Evolutionary conservation across 345 rosid genomes (phyloP), one percentile per base, ranked within the genome.

Genomic region (Brassica rapa): DNA sequence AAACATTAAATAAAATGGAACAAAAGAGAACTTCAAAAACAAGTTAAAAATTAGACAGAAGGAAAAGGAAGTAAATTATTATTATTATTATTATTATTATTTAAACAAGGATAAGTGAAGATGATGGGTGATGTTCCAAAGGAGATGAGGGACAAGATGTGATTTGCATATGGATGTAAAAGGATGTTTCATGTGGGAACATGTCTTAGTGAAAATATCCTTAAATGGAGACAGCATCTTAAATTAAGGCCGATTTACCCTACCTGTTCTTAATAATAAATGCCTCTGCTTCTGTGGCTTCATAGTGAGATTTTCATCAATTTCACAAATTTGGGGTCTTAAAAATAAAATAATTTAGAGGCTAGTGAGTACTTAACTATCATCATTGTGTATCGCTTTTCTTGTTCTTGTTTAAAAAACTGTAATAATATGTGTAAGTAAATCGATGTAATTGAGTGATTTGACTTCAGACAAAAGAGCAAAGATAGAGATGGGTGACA

Each of bases 101-200:
- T 19, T 49, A 49, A 49, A n/a, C 1, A 14, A 24, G 60, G 25
- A 23, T 29, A 60, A 60, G 62, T 78, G 70, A 73, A 79, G 41
- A 35, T 60, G 74, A 79, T 68, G 35, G 59, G 68, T 61, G 37
- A 39, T 79, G 78, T 69, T 51, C 71, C 75, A 37, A 27, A 68
- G 39, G 25, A 68, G 33, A 51, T 35, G 71, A 74, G 75, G 77
- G 82, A 79, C 82, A 80, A 68, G 75, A 79, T 51, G 75, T 80
- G 82, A 80, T 80, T 19, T 62, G 67, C 51, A 68, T 53, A 51
- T 70, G 74, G 82, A 68, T 65, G 77, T 71, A 78, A 5, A 62
- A 77, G 30, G 67, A 78, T 80, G 82, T 74, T 79, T 74, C 21
- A 14, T 80, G 79, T 74, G 75, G 78, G 82, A 68, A 80, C 82